Base-by-base conservation (phyloP, 1,284 basidiomycete species). In the Fomitopsis palustris region DNA sequence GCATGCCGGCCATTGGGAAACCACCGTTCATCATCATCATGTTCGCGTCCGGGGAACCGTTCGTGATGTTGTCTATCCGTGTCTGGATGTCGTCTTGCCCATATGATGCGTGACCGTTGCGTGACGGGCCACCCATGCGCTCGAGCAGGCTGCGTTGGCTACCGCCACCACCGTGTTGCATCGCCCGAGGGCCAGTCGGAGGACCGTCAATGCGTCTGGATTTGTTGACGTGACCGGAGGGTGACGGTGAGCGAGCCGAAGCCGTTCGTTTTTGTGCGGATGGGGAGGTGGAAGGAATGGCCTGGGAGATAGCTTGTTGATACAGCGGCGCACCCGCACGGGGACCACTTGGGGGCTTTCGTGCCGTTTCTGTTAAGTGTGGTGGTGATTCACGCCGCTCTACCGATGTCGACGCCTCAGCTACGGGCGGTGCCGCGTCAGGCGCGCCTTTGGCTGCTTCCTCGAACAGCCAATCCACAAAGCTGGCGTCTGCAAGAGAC, bases 391-490 rank as follows among this genome's bases (percentile, higher is more conserved):
- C 69, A 59, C 67, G 72, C 43, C 54, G 31, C 41, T 72, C 66
- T 39, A 68, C 65, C 54, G 79, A 76, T 16, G 77, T 67, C 17
- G 74, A 71, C 4, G 78, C 67, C 25, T 70, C 70, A 23, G 75
- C 66, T n/a, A 71, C 57, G 43, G 69, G 58, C 3, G 70, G 57
- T 12, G 78, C 77, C 3, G 74, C 68, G 62, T 82, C 85, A 3
- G 81, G 75, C 27, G 78, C 80, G 49, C 86, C 87, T 71, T 88
- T 90, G 10, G 85, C 83, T 33, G 89, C 90, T 70, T 91, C 88
- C 31, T 76, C 73, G 68, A 95, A 95, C 27, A 95, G 74, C 92
- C 92, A 95, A 59, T 89, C 85, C 23, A 91, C 92, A 71, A 95
- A 94, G 61, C 78, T 84, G 53, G 82, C 74, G 67, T 94, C 91